Evolutionary conservation across 176 grass and related monocot genomes (phyloP).

Genomic region (Areca catechu): DNA sequence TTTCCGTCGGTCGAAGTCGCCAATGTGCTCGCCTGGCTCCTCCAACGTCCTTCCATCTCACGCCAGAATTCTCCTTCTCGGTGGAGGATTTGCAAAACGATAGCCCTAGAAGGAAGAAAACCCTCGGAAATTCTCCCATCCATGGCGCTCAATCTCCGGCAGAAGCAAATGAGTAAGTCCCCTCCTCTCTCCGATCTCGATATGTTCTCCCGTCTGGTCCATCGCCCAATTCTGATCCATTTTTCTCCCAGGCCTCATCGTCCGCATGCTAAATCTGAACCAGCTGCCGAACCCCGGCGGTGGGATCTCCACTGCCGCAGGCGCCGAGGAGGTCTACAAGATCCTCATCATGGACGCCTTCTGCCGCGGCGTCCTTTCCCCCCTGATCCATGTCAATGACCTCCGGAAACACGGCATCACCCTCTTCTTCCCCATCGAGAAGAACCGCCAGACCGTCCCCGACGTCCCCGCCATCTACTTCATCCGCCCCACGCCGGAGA

Average conservation of each 20-base stretch:
- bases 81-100: no score
- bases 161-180: constrained; percentile 56
- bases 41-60: no score
- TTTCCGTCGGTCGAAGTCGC: no score
- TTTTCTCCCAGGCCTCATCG: constrained; percentile 33
- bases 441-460: constrained; percentile 54
- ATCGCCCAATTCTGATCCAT: constrained; percentile 1
- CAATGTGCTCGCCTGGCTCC: no score
- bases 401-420: constrained; percentile 78
- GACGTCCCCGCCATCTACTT: constrained; percentile 82
- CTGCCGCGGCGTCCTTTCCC: constrained; percentile 64
- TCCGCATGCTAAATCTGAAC: constrained; percentile 37
- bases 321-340: constrained; percentile 75
- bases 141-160: constrained; percentile 67
- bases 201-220: background rate
- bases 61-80: no score
- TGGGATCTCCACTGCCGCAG: constrained; percentile 15
- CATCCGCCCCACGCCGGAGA: constrained; percentile 58
- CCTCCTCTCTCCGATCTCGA: background rate
- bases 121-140: background rate
- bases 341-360: constrained; percentile 83
- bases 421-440: constrained; percentile 69
- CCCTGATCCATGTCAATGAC: constrained; percentile 64
- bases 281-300: constrained; percentile 14
- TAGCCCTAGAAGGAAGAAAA: no score